Evolutionary conservation across 2,329 filamentous ascomycete species (phyloP).

Genomic region (Clarireedia hainanense): DNA sequence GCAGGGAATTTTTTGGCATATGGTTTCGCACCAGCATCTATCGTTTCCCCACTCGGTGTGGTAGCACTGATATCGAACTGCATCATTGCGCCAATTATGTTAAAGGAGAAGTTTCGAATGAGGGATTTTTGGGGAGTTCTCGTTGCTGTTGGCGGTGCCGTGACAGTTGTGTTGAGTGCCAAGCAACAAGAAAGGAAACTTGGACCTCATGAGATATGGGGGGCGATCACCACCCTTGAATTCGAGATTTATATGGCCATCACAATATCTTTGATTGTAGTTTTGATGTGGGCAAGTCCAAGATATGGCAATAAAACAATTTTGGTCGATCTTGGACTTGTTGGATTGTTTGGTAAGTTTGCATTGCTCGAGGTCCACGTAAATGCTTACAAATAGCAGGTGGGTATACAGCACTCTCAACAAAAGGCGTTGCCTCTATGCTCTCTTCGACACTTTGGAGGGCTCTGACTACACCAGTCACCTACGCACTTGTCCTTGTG

Average conservation of each 20-base stretch:
- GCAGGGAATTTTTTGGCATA: slow-evolving; percentile 96
- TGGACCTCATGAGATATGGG: slow-evolving; percentile 83
- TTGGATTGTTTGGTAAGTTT: slow-evolving; percentile 78
- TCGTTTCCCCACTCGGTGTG: slow-evolving; percentile 94
- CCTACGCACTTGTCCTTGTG: slow-evolving; percentile 75
- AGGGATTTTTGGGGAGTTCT: slow-evolving; percentile 84
- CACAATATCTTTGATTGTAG: slow-evolving; percentile 63
- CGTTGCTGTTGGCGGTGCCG: slow-evolving; percentile 78
- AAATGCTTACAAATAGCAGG: slow-evolving; percentile 40
- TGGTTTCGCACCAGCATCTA: slow-evolving; percentile 93
- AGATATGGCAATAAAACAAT: slow-evolving; percentile 81
- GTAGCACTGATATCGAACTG: slow-evolving; percentile 95
- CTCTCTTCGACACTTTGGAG: slow-evolving; percentile 85
- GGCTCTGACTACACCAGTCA: slow-evolving; percentile 85
- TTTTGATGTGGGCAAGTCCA: slow-evolving; percentile 75
- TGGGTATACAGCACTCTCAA: slow-evolving; percentile 93
- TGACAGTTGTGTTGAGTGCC: slow-evolving; percentile 87
- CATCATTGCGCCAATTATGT: slow-evolving; percentile 87
- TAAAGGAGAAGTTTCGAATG: slow-evolving; percentile 80
- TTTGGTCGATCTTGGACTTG: slow-evolving; percentile 84
- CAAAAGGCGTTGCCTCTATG: slow-evolving; percentile 93
- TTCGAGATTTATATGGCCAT: slow-evolving; percentile 87
- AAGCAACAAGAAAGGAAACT: slow-evolving; percentile 84
- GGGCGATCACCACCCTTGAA: slow-evolving; percentile 75
- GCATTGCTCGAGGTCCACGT: not conserved